Base-by-base conservation (phyloP, 139 green algal genomes). In the Edaphochlamys debaryana region DNA sequence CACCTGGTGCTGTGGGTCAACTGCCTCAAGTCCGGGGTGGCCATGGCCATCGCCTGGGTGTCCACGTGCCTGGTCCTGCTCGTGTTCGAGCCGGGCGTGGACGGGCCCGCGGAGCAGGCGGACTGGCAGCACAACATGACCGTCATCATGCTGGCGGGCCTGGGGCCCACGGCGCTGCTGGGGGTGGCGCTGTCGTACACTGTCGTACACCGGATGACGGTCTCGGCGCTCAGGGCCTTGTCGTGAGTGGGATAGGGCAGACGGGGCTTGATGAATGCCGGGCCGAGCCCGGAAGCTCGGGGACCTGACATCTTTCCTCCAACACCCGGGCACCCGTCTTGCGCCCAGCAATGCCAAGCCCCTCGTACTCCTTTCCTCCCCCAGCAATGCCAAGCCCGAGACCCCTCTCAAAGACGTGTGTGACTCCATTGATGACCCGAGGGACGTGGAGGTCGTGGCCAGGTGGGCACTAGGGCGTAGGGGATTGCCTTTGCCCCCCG, bases 81-180 rank as follows among this genome's bases (percentile, higher is more conserved):
- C 5, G 67, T 72, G 22, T 72, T 54, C 38, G 19, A 32, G 9
- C 38, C 67, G 22, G 38, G 67, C 22, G 38, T 52, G 22, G 30
- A 38, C 64, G 17, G 29, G 6, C 1, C 9, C 11, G 4, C 15
- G 27, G 34, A n/a, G 34, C 23, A 54, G 23, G 7, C 11, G 9
- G 25, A 19, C 37, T 72, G 67, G 67, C 7, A 6, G 19, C 22
- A 37, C 8, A 1, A 2, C 29, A 41, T 77, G 42, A 77, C 69
- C 8, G 19, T 62, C 8, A 30, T 30, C 69, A 77, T 77, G 69
- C 69, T 77, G 42, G 69, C 42, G 42, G 69, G 69, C 69, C 29
- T 77, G 29, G 69, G 42, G 3, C 69, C 69, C 6, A 19, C 42
- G 8, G 30, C 42, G 15, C 7, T 9, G 7, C 13, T 42, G 15